Conservation (phyloP, 805 yeast genomes). For the Deakozyma indianensis region DNA sequence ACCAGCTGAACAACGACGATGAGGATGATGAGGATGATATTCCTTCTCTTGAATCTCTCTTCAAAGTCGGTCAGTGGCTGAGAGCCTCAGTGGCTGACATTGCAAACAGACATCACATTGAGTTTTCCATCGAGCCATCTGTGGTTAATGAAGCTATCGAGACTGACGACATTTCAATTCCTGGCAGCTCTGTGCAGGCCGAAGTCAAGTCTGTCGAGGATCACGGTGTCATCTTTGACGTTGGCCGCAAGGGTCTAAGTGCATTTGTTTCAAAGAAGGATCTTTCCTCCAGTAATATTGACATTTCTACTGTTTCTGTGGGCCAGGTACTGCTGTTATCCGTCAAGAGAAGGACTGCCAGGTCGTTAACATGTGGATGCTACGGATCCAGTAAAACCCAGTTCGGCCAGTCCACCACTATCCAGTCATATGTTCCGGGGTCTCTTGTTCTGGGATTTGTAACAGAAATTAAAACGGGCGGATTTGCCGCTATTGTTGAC, state of each 20-base stretch:
- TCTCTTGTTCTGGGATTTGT: constrained; percentile 60
- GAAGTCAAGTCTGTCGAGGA: constrained; percentile 75
- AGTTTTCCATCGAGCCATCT: constrained; percentile 60
- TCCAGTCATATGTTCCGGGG: constrained; percentile 47
- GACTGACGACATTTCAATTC: constrained; percentile 43
- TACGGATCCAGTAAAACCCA: neutral
- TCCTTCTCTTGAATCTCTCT: constrained; percentile 41
- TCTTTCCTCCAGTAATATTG: constrained; percentile 25
- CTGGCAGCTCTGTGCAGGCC: constrained; percentile 59
- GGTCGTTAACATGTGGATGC: neutral
- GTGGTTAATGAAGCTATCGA: constrained; percentile 46
- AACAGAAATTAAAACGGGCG: constrained; percentile 41
- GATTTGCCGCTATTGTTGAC: constrained; percentile 56
- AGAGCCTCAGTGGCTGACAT: constrained; percentile 53
- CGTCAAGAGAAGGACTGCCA: constrained; percentile 32
- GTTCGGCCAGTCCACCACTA: neutral
- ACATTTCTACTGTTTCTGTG: constrained; percentile 24
- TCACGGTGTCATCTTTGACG: constrained; percentile 69
- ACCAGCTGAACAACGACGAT: constrained; percentile 23
- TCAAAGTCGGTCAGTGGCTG: constrained; percentile 71
- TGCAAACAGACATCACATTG: constrained; percentile 42
- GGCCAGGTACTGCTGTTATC: constrained; percentile 64
- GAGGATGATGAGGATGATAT: constrained; percentile 25
- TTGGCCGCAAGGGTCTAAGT: constrained; percentile 42
- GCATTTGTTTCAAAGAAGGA: constrained; percentile 74